Base-by-base conservation (phyloP, 148 eudicot species). In the Salicornia ramosissima region DNA sequence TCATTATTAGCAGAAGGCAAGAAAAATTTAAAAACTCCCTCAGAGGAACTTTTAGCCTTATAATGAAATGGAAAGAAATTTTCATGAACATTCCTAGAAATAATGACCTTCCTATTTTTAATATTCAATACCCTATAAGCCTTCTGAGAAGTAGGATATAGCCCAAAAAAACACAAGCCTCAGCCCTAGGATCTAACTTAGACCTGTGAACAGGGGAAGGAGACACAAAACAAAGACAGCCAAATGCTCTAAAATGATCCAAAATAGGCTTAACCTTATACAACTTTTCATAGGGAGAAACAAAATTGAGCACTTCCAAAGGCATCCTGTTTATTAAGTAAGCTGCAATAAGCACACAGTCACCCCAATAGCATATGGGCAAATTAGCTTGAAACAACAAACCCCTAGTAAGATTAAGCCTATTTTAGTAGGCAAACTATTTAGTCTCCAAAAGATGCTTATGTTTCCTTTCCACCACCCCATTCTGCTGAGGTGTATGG, bases 401-500 rank as follows among this genome's bases (percentile, higher is more conserved):
- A 0, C 51, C 51, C 13, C 9, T 18, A 5, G 63, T 4, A 3
- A 21, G n/a, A n/a, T n/a, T n/a, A n/a, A n/a, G n/a, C n/a, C n/a
- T n/a, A n/a, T n/a, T n/a, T n/a, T n/a, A n/a, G n/a, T n/a, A n/a
- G n/a, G n/a, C n/a, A n/a, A n/a, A n/a, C n/a, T n/a, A n/a, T n/a
- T n/a, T n/a, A n/a, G n/a, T 39, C 13, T 55, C 64, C 8, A 68
- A 5, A 2, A 68, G 49, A 40, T 64, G 29, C 25, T 64, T 68
- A n/a, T 68, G 60, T 68, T 68, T 68, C 8, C 71, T 28, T 22
- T 68, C 60, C 7, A 51, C 71, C 2, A 15, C 39, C 1, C 61
- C 71, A 52, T 21, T 68, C 10, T 68, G 71, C 13, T 68, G 62
- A 4, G 71, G 71, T 2, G 71, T 68, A 15, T 69, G 30, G 12